Evolutionary conservation across 1,284 basidiomycete species (phyloP), one percentile per base, ranked within the genome.

Genomic region (Trichosporon coremiiforme): DNA sequence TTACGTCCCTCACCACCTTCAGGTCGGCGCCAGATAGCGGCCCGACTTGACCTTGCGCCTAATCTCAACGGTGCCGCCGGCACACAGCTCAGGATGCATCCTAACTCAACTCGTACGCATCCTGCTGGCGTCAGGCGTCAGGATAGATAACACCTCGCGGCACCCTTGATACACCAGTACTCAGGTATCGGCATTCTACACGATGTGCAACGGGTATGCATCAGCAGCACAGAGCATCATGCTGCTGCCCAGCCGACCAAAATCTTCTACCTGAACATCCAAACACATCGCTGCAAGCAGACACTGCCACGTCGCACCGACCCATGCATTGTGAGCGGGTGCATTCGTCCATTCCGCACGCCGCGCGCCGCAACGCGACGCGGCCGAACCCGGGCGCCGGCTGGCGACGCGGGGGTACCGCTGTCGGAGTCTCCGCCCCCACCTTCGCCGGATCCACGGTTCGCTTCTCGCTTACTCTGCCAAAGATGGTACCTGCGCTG

Each of bases 321-420:
- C 20, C 45, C 9, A 22, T 53, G 47, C 47, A 53, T n/a, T n/a
- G n/a, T 22, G 33, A 8, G 47, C 47, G 47, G 47, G 47, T 53
- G 15, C 47, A 53, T 53, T 10, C 47, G 47, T 22, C 20, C 47
- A 53, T 53, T 53, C 47, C 47, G 47, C 47, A 53, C 47, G 47
- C 41, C 41, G 41, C 41, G 41, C 41, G 41, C 41, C 36, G 36
- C 36, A 38, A 7, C 36, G 41, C 41, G 41, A 45, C 41, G 41
- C 41, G 41, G 41, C 41, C 41, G 41, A 45, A 10, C 38, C 41
- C 41, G 41, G 41, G 41, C 41, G 41, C 41, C 41, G 41, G 41
- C 41, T 45, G 41, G 17, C 41, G 13, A 3, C 17, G 41, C n/a
- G 36, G 36, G 36, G 36, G 6, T 4, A 15, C 41, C 41, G 41